Conservation (phyloP, 208 protist genomes). For the Giardia duodenalis region DNA sequence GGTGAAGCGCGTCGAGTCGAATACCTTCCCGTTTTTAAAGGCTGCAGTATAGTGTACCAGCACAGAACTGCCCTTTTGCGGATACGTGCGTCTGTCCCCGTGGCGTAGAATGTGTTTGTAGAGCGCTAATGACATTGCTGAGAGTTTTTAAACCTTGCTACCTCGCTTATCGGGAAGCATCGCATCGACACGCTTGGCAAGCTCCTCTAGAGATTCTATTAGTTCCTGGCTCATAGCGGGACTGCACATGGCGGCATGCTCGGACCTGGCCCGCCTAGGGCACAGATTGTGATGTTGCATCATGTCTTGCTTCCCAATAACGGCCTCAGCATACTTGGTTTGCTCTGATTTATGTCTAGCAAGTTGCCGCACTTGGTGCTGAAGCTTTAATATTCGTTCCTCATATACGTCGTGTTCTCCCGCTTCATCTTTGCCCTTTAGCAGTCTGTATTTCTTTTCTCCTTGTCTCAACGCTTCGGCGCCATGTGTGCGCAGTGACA, state of each 20-base stretch:
- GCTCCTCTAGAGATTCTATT: background rate
- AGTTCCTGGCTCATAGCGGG: background rate
- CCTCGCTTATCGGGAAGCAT: too few relatives aligned
- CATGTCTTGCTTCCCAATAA: too few relatives aligned
- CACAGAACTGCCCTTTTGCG: background rate
- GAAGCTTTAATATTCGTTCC: too few relatives aligned
- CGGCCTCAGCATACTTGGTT: too few relatives aligned
- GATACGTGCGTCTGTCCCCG: background rate
- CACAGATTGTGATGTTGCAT: too few relatives aligned
- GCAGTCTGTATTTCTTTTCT: background rate
- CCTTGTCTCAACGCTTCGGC: background rate
- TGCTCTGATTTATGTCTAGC: too few relatives aligned
- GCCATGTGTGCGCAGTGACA: too few relatives aligned
- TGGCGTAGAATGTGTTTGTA: background rate
- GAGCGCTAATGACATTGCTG: too few relatives aligned
- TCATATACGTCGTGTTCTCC: too few relatives aligned
- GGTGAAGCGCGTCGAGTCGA: conserved; percentile 23
- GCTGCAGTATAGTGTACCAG: background rate
- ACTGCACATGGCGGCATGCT: background rate
- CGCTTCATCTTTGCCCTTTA: background rate
- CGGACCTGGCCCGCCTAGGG: too few relatives aligned
- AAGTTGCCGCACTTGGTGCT: too few relatives aligned
- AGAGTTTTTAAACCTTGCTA: too few relatives aligned
- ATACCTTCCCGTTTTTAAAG: conserved; percentile 21
- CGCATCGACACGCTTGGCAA: background rate